Evolutionary conservation across 805 yeast species (phyloP).

Genomic region (Ogataea zsoltii): DNA sequence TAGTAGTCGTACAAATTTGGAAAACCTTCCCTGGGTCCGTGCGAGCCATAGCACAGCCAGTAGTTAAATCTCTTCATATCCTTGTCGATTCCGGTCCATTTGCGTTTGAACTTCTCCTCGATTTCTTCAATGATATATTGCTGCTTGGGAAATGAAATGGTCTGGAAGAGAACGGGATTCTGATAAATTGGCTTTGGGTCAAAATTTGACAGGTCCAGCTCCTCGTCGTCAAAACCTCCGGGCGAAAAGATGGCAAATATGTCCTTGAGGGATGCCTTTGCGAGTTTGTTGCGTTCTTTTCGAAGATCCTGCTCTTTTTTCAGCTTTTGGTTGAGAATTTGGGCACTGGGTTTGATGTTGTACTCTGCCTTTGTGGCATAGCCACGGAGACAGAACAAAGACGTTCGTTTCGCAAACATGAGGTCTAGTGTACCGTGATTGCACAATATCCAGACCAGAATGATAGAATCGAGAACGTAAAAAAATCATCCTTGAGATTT

Average conservation of each 20-base stretch:
- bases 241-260: conserved; percentile 37
- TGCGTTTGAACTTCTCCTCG: conserved; percentile 43
- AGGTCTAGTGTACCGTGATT: too few relatives aligned
- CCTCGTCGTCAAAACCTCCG: conserved; percentile 33
- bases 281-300: conserved; percentile 36
- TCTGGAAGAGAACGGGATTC: conserved; percentile 29
- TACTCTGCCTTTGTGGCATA: background rate
- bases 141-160: conserved; percentile 51
- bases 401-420: background rate
- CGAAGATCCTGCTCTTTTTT: conserved; percentile 31
- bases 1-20: conserved; percentile 43
- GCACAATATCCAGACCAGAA: too few relatives aligned
- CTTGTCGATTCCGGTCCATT: conserved; percentile 54
- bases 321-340: conserved; percentile 22
- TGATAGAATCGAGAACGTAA: too few relatives aligned
- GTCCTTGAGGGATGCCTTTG: conserved; percentile 42
- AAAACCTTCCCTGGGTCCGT: conserved; percentile 68
- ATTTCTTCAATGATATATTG: conserved; percentile 55
- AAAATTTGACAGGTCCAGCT: conserved; percentile 32
- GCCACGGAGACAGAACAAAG: too few relatives aligned
- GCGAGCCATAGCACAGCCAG: conserved; percentile 65
- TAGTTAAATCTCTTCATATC: conserved; percentile 58
- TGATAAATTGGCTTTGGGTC: conserved; percentile 35
- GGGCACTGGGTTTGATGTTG: conserved; percentile 27
- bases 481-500: too few relatives aligned